Evolutionary conservation across 495 filamentous ascomycete species (phyloP).

Genomic region (Penicillium desertorum): DNA sequence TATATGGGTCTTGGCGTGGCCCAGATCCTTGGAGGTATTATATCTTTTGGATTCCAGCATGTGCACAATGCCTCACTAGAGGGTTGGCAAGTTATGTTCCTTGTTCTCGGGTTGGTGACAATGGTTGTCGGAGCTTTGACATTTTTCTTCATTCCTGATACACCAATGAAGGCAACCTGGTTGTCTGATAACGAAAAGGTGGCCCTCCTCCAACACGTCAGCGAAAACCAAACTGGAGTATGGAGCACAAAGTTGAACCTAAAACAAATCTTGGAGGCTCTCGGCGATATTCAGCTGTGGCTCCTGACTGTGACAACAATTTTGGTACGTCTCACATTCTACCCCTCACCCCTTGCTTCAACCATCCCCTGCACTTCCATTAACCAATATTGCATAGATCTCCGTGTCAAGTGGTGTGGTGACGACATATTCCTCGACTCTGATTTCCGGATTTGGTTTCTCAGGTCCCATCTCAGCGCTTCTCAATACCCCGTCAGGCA

Average conservation of each 20-base stretch:
- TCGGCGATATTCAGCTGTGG: conserved; percentile 40
- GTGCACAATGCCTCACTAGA: conserved; percentile 34
- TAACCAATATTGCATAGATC: conserved; percentile 22
- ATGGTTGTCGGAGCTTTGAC: conserved; percentile 50
- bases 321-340: conserved; percentile 18
- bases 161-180: conserved; percentile 57
- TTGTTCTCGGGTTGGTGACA: conserved; percentile 61
- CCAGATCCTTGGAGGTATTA: conserved; percentile 59
- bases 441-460: conserved; percentile 60
- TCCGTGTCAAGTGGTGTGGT: conserved; percentile 61
- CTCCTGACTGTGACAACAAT: conserved; percentile 39
- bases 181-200: conserved; percentile 55
- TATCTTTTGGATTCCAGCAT: conserved; percentile 56
- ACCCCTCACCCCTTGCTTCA: background rate
- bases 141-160: conserved; percentile 58
- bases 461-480: conserved; percentile 52
- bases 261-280: conserved; percentile 34
- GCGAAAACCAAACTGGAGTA: conserved; percentile 60
- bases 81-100: conserved; percentile 66
- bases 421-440: conserved; percentile 59
- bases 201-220: conserved; percentile 38
- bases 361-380: background rate
- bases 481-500: conserved; percentile 63
- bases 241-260: conserved; percentile 44
- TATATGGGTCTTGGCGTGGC: conserved; percentile 61